A percentile compares a stretch with the other conserved stretches of the same genome.
Evolutionary conservation across 805 yeast species (phyloP).

Genomic region (Sugiyamaella qingdaonensis): DNA sequence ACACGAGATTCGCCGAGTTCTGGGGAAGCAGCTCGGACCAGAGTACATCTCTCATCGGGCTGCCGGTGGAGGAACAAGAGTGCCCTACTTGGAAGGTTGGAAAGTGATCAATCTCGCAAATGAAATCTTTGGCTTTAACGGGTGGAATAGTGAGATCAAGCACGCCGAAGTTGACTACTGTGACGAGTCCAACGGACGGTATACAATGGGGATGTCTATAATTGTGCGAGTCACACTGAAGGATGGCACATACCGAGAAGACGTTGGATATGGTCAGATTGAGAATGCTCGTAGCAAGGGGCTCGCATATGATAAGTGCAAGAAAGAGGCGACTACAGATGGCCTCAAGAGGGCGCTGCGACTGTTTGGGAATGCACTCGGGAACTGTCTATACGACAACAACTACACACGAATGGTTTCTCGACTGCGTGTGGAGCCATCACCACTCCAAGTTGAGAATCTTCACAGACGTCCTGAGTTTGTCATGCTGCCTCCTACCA

Average conservation of each 20-base stretch:
- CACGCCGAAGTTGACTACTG: constrained; percentile 52
- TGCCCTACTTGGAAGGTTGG: constrained; percentile 72
- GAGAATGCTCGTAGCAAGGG: constrained; percentile 51
- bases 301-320: constrained; percentile 73
- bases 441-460: constrained; percentile 11
- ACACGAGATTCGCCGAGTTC: constrained; percentile 17
- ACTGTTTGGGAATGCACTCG: constrained; percentile 73
- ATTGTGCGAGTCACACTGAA: constrained; percentile 63
- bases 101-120: constrained; percentile 67
- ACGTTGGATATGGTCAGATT: constrained; percentile 68
- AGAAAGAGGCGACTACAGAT: constrained; percentile 81
- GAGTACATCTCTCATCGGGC: constrained; percentile 47
- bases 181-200: constrained; percentile 21
- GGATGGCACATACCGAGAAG: constrained; percentile 81
- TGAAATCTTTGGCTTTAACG: constrained; percentile 72
- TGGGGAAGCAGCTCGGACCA: constrained; percentile 31
- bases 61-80: constrained; percentile 50
- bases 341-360: constrained; percentile 75
- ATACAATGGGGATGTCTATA: constrained; percentile 29
- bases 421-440: constrained; percentile 15
- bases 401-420: constrained; percentile 25
- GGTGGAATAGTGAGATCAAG: constrained; percentile 66
- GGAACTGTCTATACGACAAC: constrained; percentile 40
- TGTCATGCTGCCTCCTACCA: not conserved
- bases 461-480: constrained; percentile 19